Conservation (phyloP, 192 early-diverging fungal species). For the Coemansia sp. region DNA sequence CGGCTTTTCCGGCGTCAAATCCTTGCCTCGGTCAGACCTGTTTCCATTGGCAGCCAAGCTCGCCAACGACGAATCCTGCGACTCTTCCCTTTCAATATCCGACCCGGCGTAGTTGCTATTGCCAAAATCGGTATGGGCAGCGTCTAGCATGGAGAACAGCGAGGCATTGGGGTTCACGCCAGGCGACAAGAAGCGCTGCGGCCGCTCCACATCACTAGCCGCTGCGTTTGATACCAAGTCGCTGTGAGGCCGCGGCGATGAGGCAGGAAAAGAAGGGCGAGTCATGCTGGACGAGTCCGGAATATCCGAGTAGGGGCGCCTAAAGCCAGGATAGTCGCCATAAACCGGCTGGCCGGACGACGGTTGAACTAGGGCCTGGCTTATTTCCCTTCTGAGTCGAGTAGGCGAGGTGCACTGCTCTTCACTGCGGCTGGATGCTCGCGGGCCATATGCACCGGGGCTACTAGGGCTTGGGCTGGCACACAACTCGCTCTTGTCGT, state of each 20-base stretch:
- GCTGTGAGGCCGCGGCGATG: not conserved
- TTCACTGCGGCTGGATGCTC: not conserved
- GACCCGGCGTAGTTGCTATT: not conserved
- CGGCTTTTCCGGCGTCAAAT: conserved; percentile 9
- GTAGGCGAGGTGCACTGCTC: not conserved
- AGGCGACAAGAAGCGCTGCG: conserved; percentile 20
- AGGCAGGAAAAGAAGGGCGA: not conserved
- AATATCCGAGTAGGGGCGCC: not conserved
- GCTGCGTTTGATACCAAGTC: not conserved
- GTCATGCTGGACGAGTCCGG: not conserved
- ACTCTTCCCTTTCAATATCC: not conserved
- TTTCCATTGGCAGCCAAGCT: not conserved
- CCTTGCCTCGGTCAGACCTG: not conserved
- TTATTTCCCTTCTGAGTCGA: not conserved
- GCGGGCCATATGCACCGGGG: not conserved
- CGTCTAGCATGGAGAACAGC: conserved; percentile 39
- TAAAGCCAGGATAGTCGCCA: not conserved
- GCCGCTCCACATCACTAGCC: not conserved
- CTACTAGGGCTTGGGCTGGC: not conserved
- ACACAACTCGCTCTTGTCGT: not conserved
- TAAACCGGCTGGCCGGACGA: not conserved
- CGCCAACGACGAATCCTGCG: not conserved
- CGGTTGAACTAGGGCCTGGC: not conserved
- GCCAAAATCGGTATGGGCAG: not conserved
- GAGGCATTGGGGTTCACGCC: conserved; percentile 29